Conservation (phyloP, 202 grass and related monocot genomes). For the Setaria viridis region DNA sequence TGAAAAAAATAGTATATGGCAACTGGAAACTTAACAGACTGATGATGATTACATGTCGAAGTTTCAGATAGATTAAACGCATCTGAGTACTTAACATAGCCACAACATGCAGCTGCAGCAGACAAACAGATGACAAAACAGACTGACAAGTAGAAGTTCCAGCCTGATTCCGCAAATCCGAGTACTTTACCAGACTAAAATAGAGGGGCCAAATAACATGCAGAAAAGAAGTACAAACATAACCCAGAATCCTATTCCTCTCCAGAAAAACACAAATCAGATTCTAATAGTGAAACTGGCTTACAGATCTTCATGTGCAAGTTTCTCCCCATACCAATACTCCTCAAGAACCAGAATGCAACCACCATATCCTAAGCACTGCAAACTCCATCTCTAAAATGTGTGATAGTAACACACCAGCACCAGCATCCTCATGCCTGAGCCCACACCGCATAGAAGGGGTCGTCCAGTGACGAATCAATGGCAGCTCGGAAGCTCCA, state of each 20-base stretch:
- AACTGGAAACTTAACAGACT: background rate
- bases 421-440: constrained; percentile 29
- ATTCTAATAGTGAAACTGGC: background rate
- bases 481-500: constrained; percentile 41
- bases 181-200: background rate
- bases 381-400: background rate
- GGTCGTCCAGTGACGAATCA: constrained; percentile 35
- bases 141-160: background rate
- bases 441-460: constrained; percentile 17
- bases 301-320: constrained; percentile 11
- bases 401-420: background rate
- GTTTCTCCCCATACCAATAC: constrained; percentile 7
- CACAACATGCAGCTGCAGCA: background rate
- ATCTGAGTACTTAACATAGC: background rate
- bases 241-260: background rate
- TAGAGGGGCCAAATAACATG: constrained; percentile 11
- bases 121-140: background rate
- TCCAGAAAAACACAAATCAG: background rate
- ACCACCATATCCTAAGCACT: background rate
- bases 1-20: background rate
- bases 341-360: background rate
- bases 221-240: background rate
- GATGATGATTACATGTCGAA: background rate
- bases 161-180: background rate
- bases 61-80: background rate